Evolutionary conservation across 495 filamentous ascomycete genomes (phyloP).

Genomic region (Talaromyces adpressus): DNA sequence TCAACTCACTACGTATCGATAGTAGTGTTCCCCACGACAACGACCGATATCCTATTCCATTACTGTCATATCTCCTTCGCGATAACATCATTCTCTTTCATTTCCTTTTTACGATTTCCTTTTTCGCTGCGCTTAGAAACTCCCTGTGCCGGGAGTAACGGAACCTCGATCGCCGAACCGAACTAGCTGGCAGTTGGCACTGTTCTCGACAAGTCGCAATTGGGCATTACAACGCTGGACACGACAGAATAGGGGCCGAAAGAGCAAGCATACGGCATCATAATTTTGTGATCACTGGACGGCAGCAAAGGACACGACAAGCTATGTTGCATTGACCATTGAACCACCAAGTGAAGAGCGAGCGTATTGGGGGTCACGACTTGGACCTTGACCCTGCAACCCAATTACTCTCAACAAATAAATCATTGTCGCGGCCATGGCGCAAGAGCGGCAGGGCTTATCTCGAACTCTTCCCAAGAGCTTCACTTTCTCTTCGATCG

Average conservation of each 20-base stretch:
- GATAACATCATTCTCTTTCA: conserved; percentile 13
- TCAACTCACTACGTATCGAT: background rate
- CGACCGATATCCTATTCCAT: conserved; percentile 11
- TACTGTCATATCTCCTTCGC: conserved; percentile 18
- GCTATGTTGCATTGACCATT: background rate
- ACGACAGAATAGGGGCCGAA: background rate
- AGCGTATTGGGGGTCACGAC: background rate
- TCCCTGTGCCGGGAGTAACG: conserved; percentile 7
- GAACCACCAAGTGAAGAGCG: background rate
- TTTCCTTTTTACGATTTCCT: conserved; percentile 4
- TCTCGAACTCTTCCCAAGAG: conserved; percentile 60
- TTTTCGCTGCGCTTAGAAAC: background rate
- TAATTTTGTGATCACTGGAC: background rate
- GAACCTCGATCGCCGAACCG: background rate
- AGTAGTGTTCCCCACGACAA: background rate
- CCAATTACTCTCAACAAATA: background rate
- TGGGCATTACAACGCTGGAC: background rate
- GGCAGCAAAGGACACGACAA: background rate
- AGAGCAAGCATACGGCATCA: background rate
- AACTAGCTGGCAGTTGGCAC: background rate
- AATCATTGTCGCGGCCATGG: conserved; percentile 27
- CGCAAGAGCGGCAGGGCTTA: conserved; percentile 42
- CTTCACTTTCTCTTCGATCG: conserved; percentile 54
- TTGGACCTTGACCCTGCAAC: background rate
- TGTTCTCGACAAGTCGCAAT: background rate